Evolutionary conservation across 345 rosid genomes (phyloP), one percentile per base, ranked within the genome.

Genomic region (Syzygium jambos): DNA sequence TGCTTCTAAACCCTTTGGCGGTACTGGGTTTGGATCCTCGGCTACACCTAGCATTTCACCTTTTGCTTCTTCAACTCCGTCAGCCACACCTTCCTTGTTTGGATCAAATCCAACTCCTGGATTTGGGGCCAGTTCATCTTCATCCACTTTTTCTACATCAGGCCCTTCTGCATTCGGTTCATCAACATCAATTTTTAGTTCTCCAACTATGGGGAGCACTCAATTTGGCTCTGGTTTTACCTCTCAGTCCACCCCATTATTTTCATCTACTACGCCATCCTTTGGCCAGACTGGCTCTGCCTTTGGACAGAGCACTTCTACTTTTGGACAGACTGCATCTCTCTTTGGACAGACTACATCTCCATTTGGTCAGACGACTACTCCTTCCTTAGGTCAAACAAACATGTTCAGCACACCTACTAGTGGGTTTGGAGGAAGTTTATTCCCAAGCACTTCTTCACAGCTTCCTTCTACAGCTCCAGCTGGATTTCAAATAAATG

Each of bases 191-290:
- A 86, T 91, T 82, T 94, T 95, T 88, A 86, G 87, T 88, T 88
- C 95, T 80, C 86, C 92, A 86, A 91, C 91, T 86, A 94, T 88
- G 86, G 93, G 91, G 86, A 87, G 90, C 86, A 80, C 91, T 77
- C 80, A 92, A 84, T 94, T 95, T 89, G 89, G 84, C 90, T 73
- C 87, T 59, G 89, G 89, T 87, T 92, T 95, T 89, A 90, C 91
- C 89, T 92, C 92, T 77, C 99, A 93, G 90, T 83, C 97, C 53
- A 86, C 98, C 87, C 90, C 94, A 19, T 88, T 94, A 87, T 98
- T 94, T 89, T 90, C 88, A 86, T 88, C 98, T 51, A 90, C 88
- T 41, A 51, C 89, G 25, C 90, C 95, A 52, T 84, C 93, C 52
- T 80, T 89, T 85, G 94, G 92, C 61, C 98, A 93, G 94, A 88